Percentiles rank a stretch among this genome's conserved stretches.
Conservation (phyloP, 2,329 filamentous ascomycete genomes). For the Fusarium transvaalense region DNA sequence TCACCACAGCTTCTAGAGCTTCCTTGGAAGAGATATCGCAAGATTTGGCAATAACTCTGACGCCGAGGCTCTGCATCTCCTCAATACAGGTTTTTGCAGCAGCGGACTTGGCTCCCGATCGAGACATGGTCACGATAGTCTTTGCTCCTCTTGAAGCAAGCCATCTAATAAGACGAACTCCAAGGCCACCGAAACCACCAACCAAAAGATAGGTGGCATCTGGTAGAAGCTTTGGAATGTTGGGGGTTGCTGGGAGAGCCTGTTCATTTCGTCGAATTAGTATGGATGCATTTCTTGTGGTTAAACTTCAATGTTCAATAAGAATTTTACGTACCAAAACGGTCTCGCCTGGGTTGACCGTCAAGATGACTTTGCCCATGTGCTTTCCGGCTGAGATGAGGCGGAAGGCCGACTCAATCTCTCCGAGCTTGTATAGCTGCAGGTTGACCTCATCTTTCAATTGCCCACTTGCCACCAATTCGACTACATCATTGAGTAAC, state of each 20-base stretch:
- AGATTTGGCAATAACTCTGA: neutral
- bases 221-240: neutral
- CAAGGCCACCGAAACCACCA: slow-evolving; percentile 8
- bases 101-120: slow-evolving; percentile 6
- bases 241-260: slow-evolving; percentile 9
- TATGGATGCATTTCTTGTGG: neutral
- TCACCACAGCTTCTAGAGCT: neutral
- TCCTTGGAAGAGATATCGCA: slow-evolving; percentile 7
- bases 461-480: slow-evolving; percentile 3
- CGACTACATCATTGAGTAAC: slow-evolving; percentile 5
- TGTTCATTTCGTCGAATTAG: slow-evolving; percentile 2
- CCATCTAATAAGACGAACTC: slow-evolving; percentile 9
- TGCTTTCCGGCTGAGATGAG: slow-evolving; percentile 6
- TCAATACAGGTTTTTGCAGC: slow-evolving; percentile 1
- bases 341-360: neutral
- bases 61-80: slow-evolving; percentile 1
- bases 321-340: slow-evolving; percentile 1
- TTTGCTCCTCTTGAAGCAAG: slow-evolving; percentile 10
- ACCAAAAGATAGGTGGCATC: slow-evolving; percentile 9
- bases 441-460: slow-evolving; percentile 1
- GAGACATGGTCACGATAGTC: slow-evolving; percentile 9
- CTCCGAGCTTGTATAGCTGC: slow-evolving; percentile 1
- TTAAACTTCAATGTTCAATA: neutral
- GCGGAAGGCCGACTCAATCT: slow-evolving; percentile 7
- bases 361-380: slow-evolving; percentile 11